These are phyloP conservation scores for Polyporus arcularius DNA, from an alignment of 768 basidiomycete genomes.

Conservation along the genomic window DNA sequence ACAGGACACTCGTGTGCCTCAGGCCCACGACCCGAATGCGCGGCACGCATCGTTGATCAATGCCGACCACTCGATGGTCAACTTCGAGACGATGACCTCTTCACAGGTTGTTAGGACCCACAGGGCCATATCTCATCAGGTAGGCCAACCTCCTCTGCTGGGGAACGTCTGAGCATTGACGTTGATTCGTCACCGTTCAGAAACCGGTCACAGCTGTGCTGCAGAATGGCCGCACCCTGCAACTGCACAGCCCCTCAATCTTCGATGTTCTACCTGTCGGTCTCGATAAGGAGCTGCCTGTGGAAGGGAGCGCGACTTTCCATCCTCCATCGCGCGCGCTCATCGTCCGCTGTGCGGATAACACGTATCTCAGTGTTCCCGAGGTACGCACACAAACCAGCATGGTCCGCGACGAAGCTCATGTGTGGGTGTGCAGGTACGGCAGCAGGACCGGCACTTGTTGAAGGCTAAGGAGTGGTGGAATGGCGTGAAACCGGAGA, in stretches of 20 bases:
- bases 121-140: conserved; percentile 73
- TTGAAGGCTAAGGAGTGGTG: conserved; percentile 71
- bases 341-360: conserved; percentile 55
- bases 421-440: conserved; percentile 36
- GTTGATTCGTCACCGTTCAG: no score
- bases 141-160: conserved; percentile 25
- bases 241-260: conserved; percentile 27
- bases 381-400: conserved; percentile 21
- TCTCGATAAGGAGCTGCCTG: conserved; percentile 15
- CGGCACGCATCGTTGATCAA: conserved; percentile 64
- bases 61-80: conserved; percentile 49
- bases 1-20: conserved; percentile 48
- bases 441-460: conserved; percentile 59
- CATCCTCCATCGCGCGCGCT: conserved; percentile 41
- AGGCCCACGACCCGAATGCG: conserved; percentile 39
- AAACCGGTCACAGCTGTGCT: conserved; percentile 31
- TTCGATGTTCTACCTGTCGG: not conserved
- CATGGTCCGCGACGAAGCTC: not conserved
- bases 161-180: not conserved
- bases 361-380: conserved; percentile 53
- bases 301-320: conserved; percentile 47
- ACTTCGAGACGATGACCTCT: conserved; percentile 62
- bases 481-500: conserved; percentile 58
- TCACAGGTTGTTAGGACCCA: conserved; percentile 52
- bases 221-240: conserved; percentile 28